These are phyloP conservation scores for Artemisia annua DNA, from an alignment of 129 eudicot genomes.

Conservation along the genomic window DNA sequence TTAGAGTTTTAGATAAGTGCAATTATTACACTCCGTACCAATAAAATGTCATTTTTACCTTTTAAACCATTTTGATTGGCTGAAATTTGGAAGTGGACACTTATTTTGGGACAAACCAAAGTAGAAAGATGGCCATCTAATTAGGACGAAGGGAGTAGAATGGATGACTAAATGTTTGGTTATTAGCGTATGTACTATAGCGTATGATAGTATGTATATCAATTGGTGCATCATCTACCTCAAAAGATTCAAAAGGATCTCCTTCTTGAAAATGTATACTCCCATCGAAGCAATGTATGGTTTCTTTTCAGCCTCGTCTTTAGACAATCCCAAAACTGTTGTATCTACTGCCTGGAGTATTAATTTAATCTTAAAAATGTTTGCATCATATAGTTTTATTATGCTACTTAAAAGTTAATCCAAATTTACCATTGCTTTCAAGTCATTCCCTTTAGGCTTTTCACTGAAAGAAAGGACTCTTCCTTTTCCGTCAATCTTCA, in stretches of 20 bases:
- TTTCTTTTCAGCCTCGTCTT: slow-evolving; percentile 83
- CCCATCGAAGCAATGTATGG: slow-evolving; percentile 99
- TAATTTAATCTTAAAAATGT: background rate
- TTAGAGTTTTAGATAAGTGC: too few relatives aligned
- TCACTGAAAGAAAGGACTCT: slow-evolving; percentile 83
- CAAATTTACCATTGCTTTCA: slow-evolving; percentile 77
- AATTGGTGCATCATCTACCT: slow-evolving; percentile 44
- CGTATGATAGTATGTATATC: background rate
- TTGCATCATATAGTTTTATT: slow-evolving; percentile 1
- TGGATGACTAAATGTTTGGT: background rate
- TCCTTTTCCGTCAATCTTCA: slow-evolving; percentile 88
- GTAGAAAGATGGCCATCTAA: too few relatives aligned
- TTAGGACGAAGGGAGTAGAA: too few relatives aligned
- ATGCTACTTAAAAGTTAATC: background rate
- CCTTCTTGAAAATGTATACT: slow-evolving; percentile 86
- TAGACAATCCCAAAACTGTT: slow-evolving; percentile 76
- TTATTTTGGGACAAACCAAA: too few relatives aligned
- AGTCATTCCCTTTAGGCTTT: slow-evolving; percentile 85
- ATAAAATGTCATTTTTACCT: too few relatives aligned
- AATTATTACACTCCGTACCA: too few relatives aligned
- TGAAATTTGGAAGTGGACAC: too few relatives aligned
- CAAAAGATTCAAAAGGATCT: slow-evolving; percentile 76
- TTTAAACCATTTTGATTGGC: too few relatives aligned
- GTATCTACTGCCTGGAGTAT: slow-evolving; percentile 88
- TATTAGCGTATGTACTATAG: background rate